Evolutionary conservation across 768 basidiomycete genomes (phyloP).

Genomic region (Naganishia onofrii): DNA sequence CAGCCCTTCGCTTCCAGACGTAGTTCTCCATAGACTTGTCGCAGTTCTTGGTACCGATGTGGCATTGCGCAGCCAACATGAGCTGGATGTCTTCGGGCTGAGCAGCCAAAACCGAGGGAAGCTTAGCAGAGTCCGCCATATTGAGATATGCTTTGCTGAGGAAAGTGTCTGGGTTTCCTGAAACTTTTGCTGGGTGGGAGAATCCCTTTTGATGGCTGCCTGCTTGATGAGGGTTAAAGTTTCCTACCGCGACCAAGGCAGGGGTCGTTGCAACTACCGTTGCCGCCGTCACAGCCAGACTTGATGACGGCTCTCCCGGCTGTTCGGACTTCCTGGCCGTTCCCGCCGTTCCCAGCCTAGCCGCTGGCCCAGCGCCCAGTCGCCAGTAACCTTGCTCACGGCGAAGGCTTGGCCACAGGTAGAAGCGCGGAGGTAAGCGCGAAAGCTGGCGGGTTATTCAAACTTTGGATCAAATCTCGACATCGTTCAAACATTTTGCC

Average conservation of each 20-base stretch:
- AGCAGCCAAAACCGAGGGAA: conserved; percentile 86
- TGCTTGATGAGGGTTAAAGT: conserved; percentile 16
- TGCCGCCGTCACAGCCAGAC: conserved; percentile 22
- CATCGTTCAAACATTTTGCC: too few species aligned
- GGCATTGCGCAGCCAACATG: conserved; percentile 89
- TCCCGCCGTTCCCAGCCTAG: background rate
- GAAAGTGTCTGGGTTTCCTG: conserved; percentile 8
- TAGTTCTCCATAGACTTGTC: conserved; percentile 99
- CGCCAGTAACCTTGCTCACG: background rate
- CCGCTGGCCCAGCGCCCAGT: background rate
- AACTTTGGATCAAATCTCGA: too few species aligned
- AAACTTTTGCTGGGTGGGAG: background rate
- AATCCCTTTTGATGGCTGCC: conserved; percentile 24
- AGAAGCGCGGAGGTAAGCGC: background rate
- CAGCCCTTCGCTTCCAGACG: conserved; percentile 92
- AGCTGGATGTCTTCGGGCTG: conserved; percentile 98
- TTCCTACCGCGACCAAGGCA: conserved; percentile 19
- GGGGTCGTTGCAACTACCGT: conserved; percentile 8
- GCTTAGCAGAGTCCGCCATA: conserved; percentile 59
- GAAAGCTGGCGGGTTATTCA: background rate
- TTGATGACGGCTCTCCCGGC: conserved; percentile 18
- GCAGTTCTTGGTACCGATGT: conserved; percentile 98
- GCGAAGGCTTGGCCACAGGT: background rate
- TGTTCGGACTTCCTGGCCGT: conserved; percentile 7
- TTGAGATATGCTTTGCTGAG: conserved; percentile 25